Percentiles rank a stretch among this genome's conserved stretches.
phyloP scores from a whole-genome alignment of 2,329 filamentous ascomycete genomes.

The Samsoniella hepiali region DNA sequence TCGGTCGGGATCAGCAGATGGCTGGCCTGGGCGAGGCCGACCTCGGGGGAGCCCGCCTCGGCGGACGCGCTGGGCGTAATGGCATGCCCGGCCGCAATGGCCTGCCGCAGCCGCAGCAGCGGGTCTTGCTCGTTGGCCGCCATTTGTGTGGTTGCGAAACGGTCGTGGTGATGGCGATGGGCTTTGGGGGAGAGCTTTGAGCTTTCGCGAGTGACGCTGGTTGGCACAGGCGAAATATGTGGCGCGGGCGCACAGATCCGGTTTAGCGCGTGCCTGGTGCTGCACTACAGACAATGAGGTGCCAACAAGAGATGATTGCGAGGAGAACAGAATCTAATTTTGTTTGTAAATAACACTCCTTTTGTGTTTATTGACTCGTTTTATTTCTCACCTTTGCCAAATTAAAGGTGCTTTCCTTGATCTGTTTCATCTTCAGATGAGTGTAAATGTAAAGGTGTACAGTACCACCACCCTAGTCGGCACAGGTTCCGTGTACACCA shows the following conservation, averaged over 20 bases:
- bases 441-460: not conserved
- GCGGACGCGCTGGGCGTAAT: constrained; percentile 72
- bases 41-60: constrained; percentile 60
- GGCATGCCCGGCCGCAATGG: constrained; percentile 67
- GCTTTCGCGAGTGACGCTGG: constrained; percentile 10
- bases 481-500: not conserved
- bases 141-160: constrained; percentile 42
- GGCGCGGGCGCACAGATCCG: constrained; percentile 3
- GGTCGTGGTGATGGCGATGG: not conserved
- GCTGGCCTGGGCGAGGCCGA: constrained; percentile 69
- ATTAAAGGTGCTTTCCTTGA: too few species aligned
- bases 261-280: not conserved
- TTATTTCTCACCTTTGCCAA: too few species aligned
- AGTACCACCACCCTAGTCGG: not conserved
- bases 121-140: constrained; percentile 66
- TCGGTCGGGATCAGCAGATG: constrained; percentile 66
- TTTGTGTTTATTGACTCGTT: too few species aligned
- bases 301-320: not conserved
- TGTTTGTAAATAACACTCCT: too few species aligned
- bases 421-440: not conserved
- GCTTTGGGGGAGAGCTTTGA: not conserved
- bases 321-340: not conserved
- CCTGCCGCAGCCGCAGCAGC: constrained; percentile 77
- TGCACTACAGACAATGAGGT: not conserved
- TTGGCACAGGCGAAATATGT: constrained; percentile 1